A percentile compares a stretch with the other conserved stretches of the same genome.
phyloP scores from a whole-genome alignment of 2,329 filamentous ascomycete genomes.

The Sclerotinia minor region DNA sequence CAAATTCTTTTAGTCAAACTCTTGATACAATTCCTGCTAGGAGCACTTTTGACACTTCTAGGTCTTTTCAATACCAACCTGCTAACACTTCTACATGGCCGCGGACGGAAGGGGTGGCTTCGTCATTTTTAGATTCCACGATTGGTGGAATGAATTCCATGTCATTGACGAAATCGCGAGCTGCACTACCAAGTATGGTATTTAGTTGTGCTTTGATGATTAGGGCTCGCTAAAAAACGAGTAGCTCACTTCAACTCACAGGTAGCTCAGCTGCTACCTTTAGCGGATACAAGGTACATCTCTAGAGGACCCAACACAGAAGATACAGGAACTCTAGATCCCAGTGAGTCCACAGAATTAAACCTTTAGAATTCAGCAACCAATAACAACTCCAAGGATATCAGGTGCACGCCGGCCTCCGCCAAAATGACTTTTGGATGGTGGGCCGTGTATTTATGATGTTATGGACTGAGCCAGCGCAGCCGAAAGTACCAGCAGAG shows the following conservation, averaged over 20 bases:
- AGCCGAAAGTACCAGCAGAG: background rate
- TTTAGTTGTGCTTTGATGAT: no score
- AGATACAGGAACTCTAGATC: background rate
- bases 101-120: background rate
- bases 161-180: background rate
- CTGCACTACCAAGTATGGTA: background rate
- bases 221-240: background rate
- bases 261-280: background rate
- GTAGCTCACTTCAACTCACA: background rate
- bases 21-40: background rate
- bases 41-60: background rate
- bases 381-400: background rate
- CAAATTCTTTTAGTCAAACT: background rate
- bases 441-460: conserved; percentile 37
- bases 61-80: background rate
- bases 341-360: background rate
- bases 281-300: background rate
- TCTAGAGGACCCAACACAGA: background rate
- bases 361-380: background rate
- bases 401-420: background rate
- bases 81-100: background rate
- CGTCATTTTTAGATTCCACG: background rate
- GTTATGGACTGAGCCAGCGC: conserved; percentile 36
- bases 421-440: conserved; percentile 27
- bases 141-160: background rate